Base-by-base conservation (phyloP, 768 basidiomycete species). In the Xerocomellus chrysenteron region DNA sequence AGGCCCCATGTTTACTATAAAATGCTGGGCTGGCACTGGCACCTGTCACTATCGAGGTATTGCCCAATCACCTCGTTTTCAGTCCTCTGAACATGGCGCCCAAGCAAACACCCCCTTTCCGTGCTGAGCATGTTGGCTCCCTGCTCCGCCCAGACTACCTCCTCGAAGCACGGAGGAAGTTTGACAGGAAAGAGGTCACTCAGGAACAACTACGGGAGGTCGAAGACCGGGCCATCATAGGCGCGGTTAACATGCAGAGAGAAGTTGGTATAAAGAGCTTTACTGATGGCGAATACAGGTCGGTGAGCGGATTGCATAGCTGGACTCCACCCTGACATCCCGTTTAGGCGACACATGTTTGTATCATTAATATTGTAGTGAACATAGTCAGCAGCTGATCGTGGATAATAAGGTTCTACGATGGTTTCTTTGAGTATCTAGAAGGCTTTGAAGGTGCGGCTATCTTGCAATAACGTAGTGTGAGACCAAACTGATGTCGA, bases 121-220 rank as follows among this genome's bases (percentile, higher is more conserved):
- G 77, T 26, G 77, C 78, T 16, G 78, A 79, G 50, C 78, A 79
- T 58, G 57, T 78, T 10, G 78, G 78, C 36, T 79, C 77, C 8
- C 65, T 80, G 37, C 77, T 78, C 53, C 74, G 78, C 10, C 78
- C 78, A 19, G 55, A 60, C 6, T 61, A 68, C 52, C 73, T 79
- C 13, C 74, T 79, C 21, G 60, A 74, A 46, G 74, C 72, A 52
- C 70, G 76, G 30, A 68, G 47, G 35, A 64, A 68, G 37, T 72
- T 74, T 49, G 77, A 78, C 36, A 64, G 56, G 24, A 70, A 71
- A 43, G 69, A 73, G 54, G 58, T 70, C 51, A 69, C 70, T 1
- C 51, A 47, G 4, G 75, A 72, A 49, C 72, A 79, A 55, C 68
- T 80, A 0, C 57, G 52, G n/a, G 65, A 52, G 9, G 55, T 74